phyloP scores from a whole-genome alignment of 2,329 filamentous ascomycete species.

The Sarocladiaceae sp. region DNA sequence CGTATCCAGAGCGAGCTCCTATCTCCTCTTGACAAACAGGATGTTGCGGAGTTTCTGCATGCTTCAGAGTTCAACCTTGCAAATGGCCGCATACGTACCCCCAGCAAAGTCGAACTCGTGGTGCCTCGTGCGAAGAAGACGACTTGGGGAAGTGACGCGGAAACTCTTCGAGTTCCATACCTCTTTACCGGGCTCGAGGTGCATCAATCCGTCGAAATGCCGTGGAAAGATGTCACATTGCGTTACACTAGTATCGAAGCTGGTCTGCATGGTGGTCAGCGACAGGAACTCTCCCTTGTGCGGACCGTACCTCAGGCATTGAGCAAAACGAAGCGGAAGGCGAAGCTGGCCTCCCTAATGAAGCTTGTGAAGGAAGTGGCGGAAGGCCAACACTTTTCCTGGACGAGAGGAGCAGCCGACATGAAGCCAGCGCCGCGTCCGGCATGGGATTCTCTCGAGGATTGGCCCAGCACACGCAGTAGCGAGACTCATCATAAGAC shows the following conservation, averaged over 20 bases:
- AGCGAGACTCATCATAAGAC: too few relatives aligned
- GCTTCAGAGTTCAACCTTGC: conserved; percentile 39
- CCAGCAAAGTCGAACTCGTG: conserved; percentile 22
- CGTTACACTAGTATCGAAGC: conserved; percentile 47
- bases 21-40: conserved; percentile 30
- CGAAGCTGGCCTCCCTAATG: not conserved
- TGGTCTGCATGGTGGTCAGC: conserved; percentile 42
- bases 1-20: conserved; percentile 33
- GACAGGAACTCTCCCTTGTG: conserved; percentile 42
- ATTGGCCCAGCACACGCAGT: too few relatives aligned
- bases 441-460: too few relatives aligned
- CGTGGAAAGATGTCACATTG: conserved; percentile 38
- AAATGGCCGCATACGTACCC: conserved; percentile 34
- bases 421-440: not conserved
- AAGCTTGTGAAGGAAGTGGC: not conserved
- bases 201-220: conserved; percentile 36
- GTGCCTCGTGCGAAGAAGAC: conserved; percentile 19
- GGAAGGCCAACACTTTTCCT: not conserved
- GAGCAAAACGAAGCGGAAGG: not conserved
- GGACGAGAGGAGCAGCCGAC: not conserved
- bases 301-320: conserved; percentile 7
- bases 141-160: not conserved
- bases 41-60: conserved; percentile 37
- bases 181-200: conserved; percentile 47
- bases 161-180: conserved; percentile 17